Base-by-base conservation (phyloP, 805 yeast genomes). In the Brettanomyces custersianus region DNA sequence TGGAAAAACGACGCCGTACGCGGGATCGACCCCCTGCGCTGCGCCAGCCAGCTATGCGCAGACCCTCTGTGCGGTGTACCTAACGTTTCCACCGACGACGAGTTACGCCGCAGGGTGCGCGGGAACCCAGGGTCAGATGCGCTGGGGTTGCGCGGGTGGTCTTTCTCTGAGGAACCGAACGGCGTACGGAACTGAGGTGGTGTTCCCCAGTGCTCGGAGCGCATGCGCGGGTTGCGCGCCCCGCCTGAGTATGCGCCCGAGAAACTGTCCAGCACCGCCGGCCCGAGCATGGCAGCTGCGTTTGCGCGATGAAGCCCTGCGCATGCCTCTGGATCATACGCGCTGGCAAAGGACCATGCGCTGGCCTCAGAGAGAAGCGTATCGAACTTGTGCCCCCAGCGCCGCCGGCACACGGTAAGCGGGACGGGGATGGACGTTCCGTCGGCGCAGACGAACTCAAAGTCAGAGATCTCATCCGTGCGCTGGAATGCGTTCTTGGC, bases 331-430 rank as follows among this genome's bases (percentile, higher is more conserved):
- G 46, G 45, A 16, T 31, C 24, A 13, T 40, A 30, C 13, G 36
- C 15, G 20, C 49, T 56, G 23, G 63, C 66, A 5, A 66, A 66
- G 0, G 83, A 79, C 39, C 72, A 62, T 0, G 80, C 74, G 52
- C 80, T 83, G 1, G 79, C 82, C 45, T 71, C 68, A 0, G 86
- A 65, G 27, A 82, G 53, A 13, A 81, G 42, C 43, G 66, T 66
- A 43, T 78, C 77, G 49, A 83, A 83, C 42, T 72, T 77, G 23
- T 72, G 55, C 1, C 92, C 92, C 94, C 94, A 83, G 49, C 92
- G 63, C 45, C 77, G 80, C 44, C 82, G 65, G 36, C 83, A 62
- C 4, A 82, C 59, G 43, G 63, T 66, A 33, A 75, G 40, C 1
- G 88, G 80, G 4, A 78, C 74, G 0, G 79, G 74, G 12, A 80